Conservation (phyloP, 768 basidiomycete species). For the Russula sp. region DNA sequence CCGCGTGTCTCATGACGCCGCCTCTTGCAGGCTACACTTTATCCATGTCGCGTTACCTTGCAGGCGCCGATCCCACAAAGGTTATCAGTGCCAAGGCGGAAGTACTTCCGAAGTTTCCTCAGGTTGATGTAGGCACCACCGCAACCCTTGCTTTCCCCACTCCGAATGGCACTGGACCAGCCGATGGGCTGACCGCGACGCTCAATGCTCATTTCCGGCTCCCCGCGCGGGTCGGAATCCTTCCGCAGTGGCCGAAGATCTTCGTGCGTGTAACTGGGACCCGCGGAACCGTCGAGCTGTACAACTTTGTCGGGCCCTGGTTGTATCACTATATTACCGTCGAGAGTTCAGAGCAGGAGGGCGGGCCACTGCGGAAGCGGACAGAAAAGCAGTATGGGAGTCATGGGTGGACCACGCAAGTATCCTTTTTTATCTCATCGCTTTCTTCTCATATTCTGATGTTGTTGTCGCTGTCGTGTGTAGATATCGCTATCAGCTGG, state of each 20-base stretch:
- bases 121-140: slow-evolving; percentile 26
- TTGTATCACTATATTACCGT: slow-evolving; percentile 42
- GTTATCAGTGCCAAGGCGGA: slow-evolving; percentile 17
- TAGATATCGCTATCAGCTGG: slow-evolving; percentile 48
- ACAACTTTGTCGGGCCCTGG: slow-evolving; percentile 37
- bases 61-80: slow-evolving; percentile 12
- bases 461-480: not conserved
- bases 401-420: slow-evolving; percentile 40
- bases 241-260: slow-evolving; percentile 27
- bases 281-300: slow-evolving; percentile 33
- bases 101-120: slow-evolving; percentile 3
- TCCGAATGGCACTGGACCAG: not conserved
- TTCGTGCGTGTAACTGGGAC: slow-evolving; percentile 27
- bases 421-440: not conserved
- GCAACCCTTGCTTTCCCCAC: slow-evolving; percentile 24
- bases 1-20: not conserved
- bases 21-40: slow-evolving; percentile 31
- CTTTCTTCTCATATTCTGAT: not conserved
- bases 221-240: slow-evolving; percentile 21
- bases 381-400: slow-evolving; percentile 44
- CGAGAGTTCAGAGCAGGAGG: slow-evolving; percentile 18
- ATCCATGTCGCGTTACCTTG: slow-evolving; percentile 20
- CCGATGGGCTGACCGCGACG: slow-evolving; percentile 14
- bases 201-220: slow-evolving; percentile 15
- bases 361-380: slow-evolving; percentile 25